phyloP scores from a whole-genome alignment of 2,329 filamentous ascomycete species.

The Dothiorella sarmentorum region DNA sequence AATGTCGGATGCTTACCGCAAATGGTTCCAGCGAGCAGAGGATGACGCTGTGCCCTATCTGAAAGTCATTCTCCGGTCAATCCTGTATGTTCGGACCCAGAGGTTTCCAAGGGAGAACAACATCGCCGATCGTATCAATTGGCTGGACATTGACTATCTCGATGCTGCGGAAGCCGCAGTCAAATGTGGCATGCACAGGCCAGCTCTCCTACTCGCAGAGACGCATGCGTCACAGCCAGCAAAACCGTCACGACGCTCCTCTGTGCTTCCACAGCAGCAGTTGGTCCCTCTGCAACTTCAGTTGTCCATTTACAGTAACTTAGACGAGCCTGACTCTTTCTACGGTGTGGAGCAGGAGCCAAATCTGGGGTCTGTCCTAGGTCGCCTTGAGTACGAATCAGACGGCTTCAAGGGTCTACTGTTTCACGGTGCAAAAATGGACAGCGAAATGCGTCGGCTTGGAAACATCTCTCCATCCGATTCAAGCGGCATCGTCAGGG shows the following conservation, averaged over 20 bases:
- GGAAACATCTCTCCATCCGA: constrained; percentile 58
- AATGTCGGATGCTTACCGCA: constrained; percentile 63
- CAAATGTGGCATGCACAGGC: constrained; percentile 79
- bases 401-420: constrained; percentile 83
- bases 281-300: constrained; percentile 62
- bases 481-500: constrained; percentile 67
- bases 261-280: constrained; percentile 44
- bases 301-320: constrained; percentile 79
- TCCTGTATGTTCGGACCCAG: constrained; percentile 87
- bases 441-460: constrained; percentile 70
- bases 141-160: constrained; percentile 80
- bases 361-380: constrained; percentile 72
- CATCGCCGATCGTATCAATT: constrained; percentile 72
- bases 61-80: constrained; percentile 69
- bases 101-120: constrained; percentile 70
- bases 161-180: constrained; percentile 69
- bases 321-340: constrained; percentile 94
- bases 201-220: constrained; percentile 80
- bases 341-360: constrained; percentile 83
- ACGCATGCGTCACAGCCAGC: constrained; percentile 56
- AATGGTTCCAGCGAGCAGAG: constrained; percentile 57
- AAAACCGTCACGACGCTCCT: constrained; percentile 62
- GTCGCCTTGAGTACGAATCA: constrained; percentile 82
- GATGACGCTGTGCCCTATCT: constrained; percentile 57
- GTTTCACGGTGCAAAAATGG: constrained; percentile 86